These are phyloP conservation scores for Geotrichum citri-aurantii DNA, from an alignment of 1,139 yeast genomes.

Conservation along the genomic window DNA sequence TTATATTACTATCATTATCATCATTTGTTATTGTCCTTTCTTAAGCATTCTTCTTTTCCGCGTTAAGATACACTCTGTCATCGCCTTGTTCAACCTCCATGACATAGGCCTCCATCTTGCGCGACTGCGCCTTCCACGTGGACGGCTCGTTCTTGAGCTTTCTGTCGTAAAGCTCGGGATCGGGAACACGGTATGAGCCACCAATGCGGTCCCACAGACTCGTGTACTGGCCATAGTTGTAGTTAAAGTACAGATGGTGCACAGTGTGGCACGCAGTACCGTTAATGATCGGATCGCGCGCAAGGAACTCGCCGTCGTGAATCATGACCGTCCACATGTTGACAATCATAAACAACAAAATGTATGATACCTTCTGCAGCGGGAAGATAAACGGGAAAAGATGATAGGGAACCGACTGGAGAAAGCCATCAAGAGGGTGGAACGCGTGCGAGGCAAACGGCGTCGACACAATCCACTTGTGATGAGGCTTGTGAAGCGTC, in stretches of 20 bases:
- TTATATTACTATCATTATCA: background rate
- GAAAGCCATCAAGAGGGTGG: conserved; percentile 96
- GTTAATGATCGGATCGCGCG: conserved; percentile 88
- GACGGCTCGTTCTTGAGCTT: conserved; percentile 50
- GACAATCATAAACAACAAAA: conserved; percentile 77
- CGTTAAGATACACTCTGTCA: conserved; percentile 49
- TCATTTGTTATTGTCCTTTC: background rate
- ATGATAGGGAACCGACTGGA: conserved; percentile 91
- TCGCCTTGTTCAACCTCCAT: conserved; percentile 67
- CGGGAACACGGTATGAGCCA: conserved; percentile 88
- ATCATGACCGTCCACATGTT: conserved; percentile 98
- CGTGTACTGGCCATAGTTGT: conserved; percentile 96
- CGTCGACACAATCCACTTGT: conserved; percentile 97
- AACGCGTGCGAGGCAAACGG: conserved; percentile 98
- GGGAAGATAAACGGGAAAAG: conserved; percentile 87
- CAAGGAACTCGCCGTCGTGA: conserved; percentile 93
- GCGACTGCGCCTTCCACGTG: conserved; percentile 68
- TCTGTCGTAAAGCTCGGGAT: conserved; percentile 72
- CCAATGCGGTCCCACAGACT: conserved; percentile 97
- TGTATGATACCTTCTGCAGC: conserved; percentile 77
- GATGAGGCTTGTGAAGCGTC: conserved; percentile 92
- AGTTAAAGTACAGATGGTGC: conserved; percentile 93
- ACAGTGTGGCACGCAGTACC: conserved; percentile 98
- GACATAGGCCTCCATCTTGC: conserved; percentile 76
- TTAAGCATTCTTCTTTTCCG: conserved; percentile 24